Percentiles rank a stretch among this genome's conserved stretches.
phyloP scores from a whole-genome alignment of 495 filamentous ascomycete species.

The Cairneyella variabilis region DNA sequence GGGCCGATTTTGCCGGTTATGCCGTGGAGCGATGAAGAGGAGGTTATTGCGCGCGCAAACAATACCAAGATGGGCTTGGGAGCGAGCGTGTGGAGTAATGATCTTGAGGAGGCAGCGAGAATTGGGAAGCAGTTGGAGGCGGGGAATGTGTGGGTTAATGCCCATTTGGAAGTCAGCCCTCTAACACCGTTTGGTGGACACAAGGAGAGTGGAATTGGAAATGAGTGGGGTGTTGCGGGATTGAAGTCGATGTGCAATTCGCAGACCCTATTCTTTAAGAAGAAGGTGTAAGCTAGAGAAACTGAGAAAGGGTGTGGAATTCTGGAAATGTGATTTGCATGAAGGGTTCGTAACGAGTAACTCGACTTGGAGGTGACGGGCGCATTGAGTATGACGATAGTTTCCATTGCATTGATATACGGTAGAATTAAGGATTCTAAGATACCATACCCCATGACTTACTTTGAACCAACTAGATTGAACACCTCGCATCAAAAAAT shows the following conservation, averaged over 20 bases:
- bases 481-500: too few species aligned
- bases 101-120: slow-evolving; percentile 38
- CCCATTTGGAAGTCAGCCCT: slow-evolving; percentile 26
- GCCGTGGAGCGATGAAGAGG: slow-evolving; percentile 44
- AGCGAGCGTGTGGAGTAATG: slow-evolving; percentile 46
- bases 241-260: slow-evolving; percentile 47
- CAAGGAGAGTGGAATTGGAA: slow-evolving; percentile 54
- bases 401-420: too few species aligned
- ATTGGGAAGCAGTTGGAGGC: slow-evolving; percentile 41
- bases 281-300: neutral
- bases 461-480: too few species aligned
- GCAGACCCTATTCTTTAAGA: slow-evolving; percentile 26
- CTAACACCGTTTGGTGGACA: slow-evolving; percentile 49
- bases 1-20: slow-evolving; percentile 47
- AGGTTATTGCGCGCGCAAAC: slow-evolving; percentile 49
- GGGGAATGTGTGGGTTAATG: slow-evolving; percentile 33
- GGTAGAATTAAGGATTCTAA: too few species aligned
- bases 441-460: too few species aligned
- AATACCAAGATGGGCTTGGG: slow-evolving; percentile 43
- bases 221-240: slow-evolving; percentile 46
- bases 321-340: too few species aligned
- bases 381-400: too few species aligned
- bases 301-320: too few species aligned
- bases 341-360: too few species aligned
- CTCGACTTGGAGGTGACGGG: too few species aligned